Conservation (phyloP, 441 rosid species). For the Dalechampia spathulata region DNA sequence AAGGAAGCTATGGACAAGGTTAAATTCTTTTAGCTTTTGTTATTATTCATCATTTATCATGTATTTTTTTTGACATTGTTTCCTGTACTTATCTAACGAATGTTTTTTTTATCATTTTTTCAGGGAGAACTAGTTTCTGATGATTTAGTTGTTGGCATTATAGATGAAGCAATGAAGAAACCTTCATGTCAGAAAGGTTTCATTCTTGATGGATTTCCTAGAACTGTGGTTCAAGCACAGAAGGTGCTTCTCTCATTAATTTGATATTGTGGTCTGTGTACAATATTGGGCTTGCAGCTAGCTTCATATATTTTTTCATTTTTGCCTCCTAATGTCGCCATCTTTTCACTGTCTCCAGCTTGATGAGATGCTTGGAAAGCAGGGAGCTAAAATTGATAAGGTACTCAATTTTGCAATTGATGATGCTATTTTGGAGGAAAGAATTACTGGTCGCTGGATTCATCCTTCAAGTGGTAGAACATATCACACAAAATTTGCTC, state of each 20-base stretch:
- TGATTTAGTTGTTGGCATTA: slow-evolving; percentile 88
- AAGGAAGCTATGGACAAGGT: slow-evolving; percentile 98
- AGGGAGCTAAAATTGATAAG: slow-evolving; percentile 67
- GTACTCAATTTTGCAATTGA: slow-evolving; percentile 87
- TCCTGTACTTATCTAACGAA: no score
- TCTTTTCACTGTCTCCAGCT: slow-evolving; percentile 40
- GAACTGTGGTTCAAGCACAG: slow-evolving; percentile 88
- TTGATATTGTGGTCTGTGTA: no score
- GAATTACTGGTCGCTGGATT: slow-evolving; percentile 95
- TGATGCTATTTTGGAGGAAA: slow-evolving; percentile 88
- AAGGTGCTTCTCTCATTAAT: slow-evolving; percentile 44
- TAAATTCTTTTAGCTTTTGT: not conserved
- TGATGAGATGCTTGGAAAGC: slow-evolving; percentile 85
- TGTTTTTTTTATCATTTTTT: not conserved
- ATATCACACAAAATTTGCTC: slow-evolving; percentile 78
- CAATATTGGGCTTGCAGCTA: no score
- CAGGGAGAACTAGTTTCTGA: slow-evolving; percentile 97
- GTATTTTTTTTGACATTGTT: no score
- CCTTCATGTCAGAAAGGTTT: slow-evolving; percentile 95
- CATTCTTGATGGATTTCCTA: slow-evolving; percentile 93
- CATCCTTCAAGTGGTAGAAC: slow-evolving; percentile 95
- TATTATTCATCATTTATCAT: not conserved
- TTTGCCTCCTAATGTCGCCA: no score
- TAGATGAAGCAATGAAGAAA: slow-evolving; percentile 89
- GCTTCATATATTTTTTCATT: no score